A percentile compares a stretch with the other conserved stretches of the same genome.
phyloP scores from a whole-genome alignment of 2,329 filamentous ascomycete species.

The Rosellinia necatrix region DNA sequence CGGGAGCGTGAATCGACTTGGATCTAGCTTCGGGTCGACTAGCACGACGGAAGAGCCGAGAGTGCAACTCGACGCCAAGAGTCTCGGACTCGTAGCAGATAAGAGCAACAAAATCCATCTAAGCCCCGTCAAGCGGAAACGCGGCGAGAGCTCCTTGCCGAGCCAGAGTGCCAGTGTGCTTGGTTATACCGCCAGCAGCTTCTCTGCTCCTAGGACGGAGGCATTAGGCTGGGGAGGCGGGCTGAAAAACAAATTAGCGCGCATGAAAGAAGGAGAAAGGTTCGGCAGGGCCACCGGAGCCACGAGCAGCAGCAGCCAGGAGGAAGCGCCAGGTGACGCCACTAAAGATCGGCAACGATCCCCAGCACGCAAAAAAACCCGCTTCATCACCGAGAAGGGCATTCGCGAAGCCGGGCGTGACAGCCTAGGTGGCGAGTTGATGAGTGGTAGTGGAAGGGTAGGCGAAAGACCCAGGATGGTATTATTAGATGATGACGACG shows the following conservation, averaged over 20 bases:
- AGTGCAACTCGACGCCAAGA: constrained; percentile 48
- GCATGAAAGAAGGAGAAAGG: constrained; percentile 66
- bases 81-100: constrained; percentile 48
- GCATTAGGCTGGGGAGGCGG: constrained; percentile 62
- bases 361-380: constrained; percentile 72
- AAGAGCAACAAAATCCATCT: constrained; percentile 56
- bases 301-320: not conserved
- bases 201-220: constrained; percentile 2
- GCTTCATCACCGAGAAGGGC: constrained; percentile 78
- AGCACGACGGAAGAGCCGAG: constrained; percentile 34
- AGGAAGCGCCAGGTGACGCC: not conserved
- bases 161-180: constrained; percentile 24
- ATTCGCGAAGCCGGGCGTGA: constrained; percentile 78
- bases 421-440: constrained; percentile 64
- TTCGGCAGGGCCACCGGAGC: constrained; percentile 34
- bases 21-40: constrained; percentile 16
- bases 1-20: constrained; percentile 8
- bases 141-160: constrained; percentile 54
- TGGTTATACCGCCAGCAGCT: not conserved
- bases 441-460: not conserved
- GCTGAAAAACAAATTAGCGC: constrained; percentile 59
- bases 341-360: constrained; percentile 39
- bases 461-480: constrained; percentile 17
- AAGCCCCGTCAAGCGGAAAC: constrained; percentile 66
- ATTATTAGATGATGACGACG: constrained; percentile 25